Evolutionary conservation across 352 stramenopile genomes (phyloP), one percentile per base, ranked within the genome.

Genomic region (Phytophthora palmivora): DNA sequence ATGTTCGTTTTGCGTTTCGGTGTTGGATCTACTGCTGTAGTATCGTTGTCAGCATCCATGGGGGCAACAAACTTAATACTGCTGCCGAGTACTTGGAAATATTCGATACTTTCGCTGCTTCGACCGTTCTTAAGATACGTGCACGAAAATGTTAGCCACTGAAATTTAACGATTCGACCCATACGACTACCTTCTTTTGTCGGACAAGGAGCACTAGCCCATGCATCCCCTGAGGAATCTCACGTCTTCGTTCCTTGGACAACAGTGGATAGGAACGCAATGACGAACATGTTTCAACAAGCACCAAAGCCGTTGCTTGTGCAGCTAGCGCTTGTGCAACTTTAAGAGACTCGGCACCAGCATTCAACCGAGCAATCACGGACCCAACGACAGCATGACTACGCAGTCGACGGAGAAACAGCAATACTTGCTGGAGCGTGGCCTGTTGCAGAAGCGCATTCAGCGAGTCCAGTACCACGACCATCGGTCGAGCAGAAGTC

Each of bases 381-480:
- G 74, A 87, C 0, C 82, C 79, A 33, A 87, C 39, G 3, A 64
- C 50, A 6, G 63, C 47, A 30, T 74, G 47, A 16, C 50, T 30
- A 21, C 65, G 76, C 19, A 91, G 30, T 38, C 50, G 32, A 11
- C 70, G 70, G 2, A 91, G 21, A 46, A 84, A 89, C 9, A 64
- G 26, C 32, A 87, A 50, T 16, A 91, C 70, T 28, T 70, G 44
- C 2, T 67, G 58, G 7, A 89, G 58, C 19, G 82, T 72, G 15
- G 63, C 68, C 28, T 79, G 71, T 59, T 89, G 72, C 14, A 93
- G 47, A 28, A 93, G 57, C 15, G 70, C 68, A 54, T 91, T 86
- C 2, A 91, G 49, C 55, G 82, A 88, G 72, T 93, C 84, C 37
- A 93, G 30, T 7, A 83, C 67, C 22, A 93, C 70, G 33, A 89